phyloP scores from a whole-genome alignment of 2,329 filamentous ascomycete genomes.

The Penicillium sp. region DNA sequence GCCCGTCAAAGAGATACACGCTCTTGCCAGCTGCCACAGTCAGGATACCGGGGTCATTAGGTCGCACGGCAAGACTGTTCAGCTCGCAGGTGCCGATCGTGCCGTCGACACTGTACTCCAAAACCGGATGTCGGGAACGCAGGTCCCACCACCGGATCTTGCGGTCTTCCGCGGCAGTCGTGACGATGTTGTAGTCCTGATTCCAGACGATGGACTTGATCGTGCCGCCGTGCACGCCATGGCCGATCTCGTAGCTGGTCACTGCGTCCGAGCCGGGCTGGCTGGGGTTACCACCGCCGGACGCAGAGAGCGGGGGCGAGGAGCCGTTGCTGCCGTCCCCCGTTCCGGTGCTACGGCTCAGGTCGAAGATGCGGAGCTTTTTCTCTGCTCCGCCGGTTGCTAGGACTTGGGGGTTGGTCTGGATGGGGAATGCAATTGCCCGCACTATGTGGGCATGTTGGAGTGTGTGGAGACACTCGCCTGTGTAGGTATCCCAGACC shows the following conservation, averaged over 20 bases:
- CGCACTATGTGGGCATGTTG: constrained; percentile 95
- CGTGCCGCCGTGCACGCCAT: constrained; percentile 75
- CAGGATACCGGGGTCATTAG: constrained; percentile 67
- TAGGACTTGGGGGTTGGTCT: constrained; percentile 72
- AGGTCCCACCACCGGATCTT: constrained; percentile 94
- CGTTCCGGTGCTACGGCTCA: constrained; percentile 55
- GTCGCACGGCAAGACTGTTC: constrained; percentile 62
- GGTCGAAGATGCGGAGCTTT: constrained; percentile 89
- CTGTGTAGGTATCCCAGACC: constrained; percentile 95
- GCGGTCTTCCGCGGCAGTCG: constrained; percentile 88
- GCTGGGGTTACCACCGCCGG: constrained; percentile 27
- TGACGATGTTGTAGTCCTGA: constrained; percentile 77
- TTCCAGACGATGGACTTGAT: constrained; percentile 99
- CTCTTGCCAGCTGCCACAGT: constrained; percentile 92
- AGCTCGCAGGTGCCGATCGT: constrained; percentile 91
- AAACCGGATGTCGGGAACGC: constrained; percentile 68
- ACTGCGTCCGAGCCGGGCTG: constrained; percentile 39
- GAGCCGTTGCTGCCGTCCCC: constrained; percentile 37
- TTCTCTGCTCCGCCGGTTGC: constrained; percentile 96
- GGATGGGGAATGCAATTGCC: constrained; percentile 82
- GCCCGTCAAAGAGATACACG: constrained; percentile 85
- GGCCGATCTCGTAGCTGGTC: constrained; percentile 80
- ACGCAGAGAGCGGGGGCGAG: constrained; percentile 39
- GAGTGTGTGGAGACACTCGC: constrained; percentile 80
- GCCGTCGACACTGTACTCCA: constrained; percentile 74